Base-by-base conservation (phyloP, 2,329 filamentous ascomycete species). In the Colletotrichum sp. region DNA sequence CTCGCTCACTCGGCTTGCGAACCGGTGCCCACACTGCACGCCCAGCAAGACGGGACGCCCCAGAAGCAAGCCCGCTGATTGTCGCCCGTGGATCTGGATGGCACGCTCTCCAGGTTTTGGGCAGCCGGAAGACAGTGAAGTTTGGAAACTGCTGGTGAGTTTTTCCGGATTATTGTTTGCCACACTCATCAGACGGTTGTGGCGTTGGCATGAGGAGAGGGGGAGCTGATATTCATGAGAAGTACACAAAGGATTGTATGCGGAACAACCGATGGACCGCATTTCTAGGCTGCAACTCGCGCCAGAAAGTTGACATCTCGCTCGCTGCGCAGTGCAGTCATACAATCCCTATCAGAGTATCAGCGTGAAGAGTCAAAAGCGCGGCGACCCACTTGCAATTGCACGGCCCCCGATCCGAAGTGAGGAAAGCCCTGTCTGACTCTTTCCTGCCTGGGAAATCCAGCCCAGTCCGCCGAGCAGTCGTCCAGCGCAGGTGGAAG, bases 361-460 rank as follows among this genome's bases (percentile, higher is more conserved):
- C 66, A 28, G 48, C 52, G n/a, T n/a, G 10, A 32, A 24, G 52
- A 73, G 67, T 66, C 72, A 61, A 66, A 30, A 15, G 18, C 60
- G 52, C 62, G 52, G 38, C 28, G 61, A 34, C 72, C 72, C 72
- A 75, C 61, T 71, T 71, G 16, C 43, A 16, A 38, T 75, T 52
- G 55, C 72, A 67, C 61, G 72, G 30, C 15, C 38, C 52, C n/a
- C 66, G 61, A 66, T 61, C 68, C 61, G 68, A 67, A 21, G 65
- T 21, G 28, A 67, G 34, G 61, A 61, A 61, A 48, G 38, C n/a
- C 43, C 43, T 52, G 43, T 52, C 12, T 52, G n/a, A 52, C 43
- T 52, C 43, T 52, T 21, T 52, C 43, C 43, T 52, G 43, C 66
- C 65, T 73, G 56, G 38, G 24, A 43, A 43, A 64, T 38, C 62